Evolutionary conservation across 441 rosid genomes (phyloP).

Genomic region (Erodium texanum): DNA sequence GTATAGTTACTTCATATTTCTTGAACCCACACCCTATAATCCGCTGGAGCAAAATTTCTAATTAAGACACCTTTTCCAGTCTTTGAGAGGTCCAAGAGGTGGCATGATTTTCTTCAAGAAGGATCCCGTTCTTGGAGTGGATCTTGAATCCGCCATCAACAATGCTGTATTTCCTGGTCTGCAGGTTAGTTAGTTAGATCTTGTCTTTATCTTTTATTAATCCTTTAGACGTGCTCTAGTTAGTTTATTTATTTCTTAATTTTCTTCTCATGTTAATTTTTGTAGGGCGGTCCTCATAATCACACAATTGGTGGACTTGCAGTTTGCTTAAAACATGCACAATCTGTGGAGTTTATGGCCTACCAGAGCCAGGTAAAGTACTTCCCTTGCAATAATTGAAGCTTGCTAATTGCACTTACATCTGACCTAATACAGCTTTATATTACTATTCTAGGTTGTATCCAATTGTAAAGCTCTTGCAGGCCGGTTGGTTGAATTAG

Average conservation of each 20-base stretch:
- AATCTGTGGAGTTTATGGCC: slow-evolving; percentile 54
- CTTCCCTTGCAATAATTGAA: slow-evolving; percentile 4
- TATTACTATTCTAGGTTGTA: slow-evolving; percentile 40
- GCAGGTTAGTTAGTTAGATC: slow-evolving; percentile 58
- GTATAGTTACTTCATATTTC: neutral
- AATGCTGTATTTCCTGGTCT: slow-evolving; percentile 92
- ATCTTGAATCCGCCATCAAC: slow-evolving; percentile 71
- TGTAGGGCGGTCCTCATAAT: slow-evolving; percentile 94
- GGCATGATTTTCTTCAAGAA: slow-evolving; percentile 90
- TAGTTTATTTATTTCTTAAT: neutral
- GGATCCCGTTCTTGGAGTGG: slow-evolving; percentile 69
- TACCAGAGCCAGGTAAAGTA: slow-evolving; percentile 61
- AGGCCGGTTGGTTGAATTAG: slow-evolving; percentile 51
- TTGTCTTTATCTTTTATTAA: neutral
- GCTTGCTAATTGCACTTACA: neutral
- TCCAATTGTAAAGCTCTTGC: slow-evolving; percentile 73
- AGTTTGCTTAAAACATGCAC: slow-evolving; percentile 81
- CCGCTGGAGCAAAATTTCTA: neutral
- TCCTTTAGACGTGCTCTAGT: neutral
- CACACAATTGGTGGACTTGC: slow-evolving; percentile 89
- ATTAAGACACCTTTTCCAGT: slow-evolving; percentile 28
- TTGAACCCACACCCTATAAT: neutral
- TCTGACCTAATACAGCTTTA: neutral
- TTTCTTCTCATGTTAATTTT: neutral
- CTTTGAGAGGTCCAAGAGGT: slow-evolving; percentile 95